phyloP scores from a whole-genome alignment of 106 monocot species.

The Vanilla planifolia region DNA sequence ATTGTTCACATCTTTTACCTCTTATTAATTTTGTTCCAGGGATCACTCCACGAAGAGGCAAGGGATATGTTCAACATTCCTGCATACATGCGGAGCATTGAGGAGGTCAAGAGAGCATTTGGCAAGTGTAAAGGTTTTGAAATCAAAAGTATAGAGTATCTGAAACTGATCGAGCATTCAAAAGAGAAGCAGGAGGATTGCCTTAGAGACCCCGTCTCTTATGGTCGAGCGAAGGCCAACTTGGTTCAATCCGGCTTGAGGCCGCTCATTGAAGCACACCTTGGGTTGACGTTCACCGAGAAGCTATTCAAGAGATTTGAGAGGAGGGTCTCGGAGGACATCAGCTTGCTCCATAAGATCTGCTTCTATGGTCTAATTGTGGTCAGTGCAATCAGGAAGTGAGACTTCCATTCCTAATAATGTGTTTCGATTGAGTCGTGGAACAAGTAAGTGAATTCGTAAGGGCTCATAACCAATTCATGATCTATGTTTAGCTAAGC shows the following conservation, averaged over 20 bases:
- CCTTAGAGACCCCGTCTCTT: slow-evolving; percentile 32
- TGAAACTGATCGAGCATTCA: slow-evolving; percentile 31
- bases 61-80: slow-evolving; percentile 60
- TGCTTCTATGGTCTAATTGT: slow-evolving; percentile 54
- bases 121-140: slow-evolving; percentile 31
- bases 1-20: slow-evolving; percentile 7
- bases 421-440: neutral
- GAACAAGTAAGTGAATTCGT: neutral
- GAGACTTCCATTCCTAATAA: neutral
- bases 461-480: neutral
- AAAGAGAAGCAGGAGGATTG: slow-evolving; percentile 48
- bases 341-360: slow-evolving; percentile 27
- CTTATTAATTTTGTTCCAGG: slow-evolving; percentile 9
- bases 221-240: slow-evolving; percentile 34
- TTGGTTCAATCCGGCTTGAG: slow-evolving; percentile 35
- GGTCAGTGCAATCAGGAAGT: slow-evolving; percentile 42
- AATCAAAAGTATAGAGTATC: slow-evolving; percentile 30
- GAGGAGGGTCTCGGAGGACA: slow-evolving; percentile 26
- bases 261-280: slow-evolving; percentile 40
- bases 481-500: neutral
- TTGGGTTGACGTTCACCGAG: slow-evolving; percentile 24
- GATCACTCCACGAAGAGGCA: slow-evolving; percentile 37
- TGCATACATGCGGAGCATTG: slow-evolving; percentile 47
- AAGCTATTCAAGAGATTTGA: slow-evolving; percentile 45
- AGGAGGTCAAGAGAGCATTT: slow-evolving; percentile 43